These are phyloP conservation scores for Protomyces lactucae-debilis DNA, from an alignment of 1,139 yeast species.

Conservation along the genomic window DNA sequence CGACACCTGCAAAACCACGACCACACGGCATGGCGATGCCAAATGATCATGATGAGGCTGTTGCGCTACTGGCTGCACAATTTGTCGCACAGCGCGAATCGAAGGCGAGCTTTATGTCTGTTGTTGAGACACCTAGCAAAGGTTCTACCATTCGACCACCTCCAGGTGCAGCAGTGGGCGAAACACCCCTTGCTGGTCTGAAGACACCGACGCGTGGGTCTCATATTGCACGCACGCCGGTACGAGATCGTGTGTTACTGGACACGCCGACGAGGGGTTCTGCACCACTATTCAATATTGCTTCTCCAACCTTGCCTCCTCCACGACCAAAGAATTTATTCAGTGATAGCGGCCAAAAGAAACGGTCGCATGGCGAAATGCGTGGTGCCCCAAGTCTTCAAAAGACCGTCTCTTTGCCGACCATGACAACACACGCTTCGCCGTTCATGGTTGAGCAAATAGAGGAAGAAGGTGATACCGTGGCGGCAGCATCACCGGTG, in stretches of 20 bases:
- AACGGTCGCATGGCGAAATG: neutral
- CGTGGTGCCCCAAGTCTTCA: neutral
- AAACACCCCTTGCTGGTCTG: neutral
- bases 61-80: neutral
- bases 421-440: neutral
- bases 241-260: neutral
- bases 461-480: neutral
- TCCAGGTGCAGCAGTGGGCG: neutral
- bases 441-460: neutral
- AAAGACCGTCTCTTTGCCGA: neutral
- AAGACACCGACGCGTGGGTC: neutral
- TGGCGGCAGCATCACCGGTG: neutral
- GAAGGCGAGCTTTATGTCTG: conserved; percentile 17
- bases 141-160: too few species aligned
- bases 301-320: neutral
- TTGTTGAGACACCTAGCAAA: conserved; percentile 18
- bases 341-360: neutral
- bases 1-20: conserved; percentile 16
- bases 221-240: neutral
- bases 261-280: neutral
- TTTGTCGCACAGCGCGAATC: conserved; percentile 3
- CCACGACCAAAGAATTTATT: neutral
- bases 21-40: neutral
- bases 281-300: neutral
- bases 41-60: neutral